A percentile compares a stretch with the other conserved stretches of the same genome.
These are phyloP conservation scores for Limnanthes douglasii DNA, from an alignment of 345 rosid species.

Conservation along the genomic window DNA sequence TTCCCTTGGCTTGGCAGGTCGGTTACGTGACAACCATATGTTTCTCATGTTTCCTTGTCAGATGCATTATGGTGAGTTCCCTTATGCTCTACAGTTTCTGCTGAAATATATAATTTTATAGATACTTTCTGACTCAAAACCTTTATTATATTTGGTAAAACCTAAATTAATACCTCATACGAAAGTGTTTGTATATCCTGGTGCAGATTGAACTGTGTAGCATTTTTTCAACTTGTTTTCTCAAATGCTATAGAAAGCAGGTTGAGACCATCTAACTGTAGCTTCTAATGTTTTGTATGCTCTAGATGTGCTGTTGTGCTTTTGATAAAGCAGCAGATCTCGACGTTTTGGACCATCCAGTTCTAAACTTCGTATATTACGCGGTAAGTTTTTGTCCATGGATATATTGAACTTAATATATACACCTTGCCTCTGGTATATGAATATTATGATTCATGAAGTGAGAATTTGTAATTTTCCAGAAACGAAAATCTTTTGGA, in stretches of 20 bases:
- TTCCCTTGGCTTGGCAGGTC: constrained; percentile 28
- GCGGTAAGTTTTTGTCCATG: constrained; percentile 19
- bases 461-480: neutral
- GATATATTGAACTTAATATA: neutral
- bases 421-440: no score
- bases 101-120: constrained; percentile 4
- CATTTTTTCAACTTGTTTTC: no score
- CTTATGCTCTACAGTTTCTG: no score
- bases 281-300: constrained; percentile 2
- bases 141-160: neutral
- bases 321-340: constrained; percentile 42
- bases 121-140: neutral
- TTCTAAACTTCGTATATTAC: constrained; percentile 53
- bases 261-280: constrained; percentile 9
- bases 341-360: constrained; percentile 54
- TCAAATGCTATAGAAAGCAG: no score
- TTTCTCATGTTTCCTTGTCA: constrained; percentile 61
- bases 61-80: constrained; percentile 54
- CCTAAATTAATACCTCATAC: neutral
- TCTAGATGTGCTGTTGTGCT: constrained; percentile 24
- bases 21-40: constrained; percentile 63
- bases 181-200: no score
- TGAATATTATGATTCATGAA: neutral
- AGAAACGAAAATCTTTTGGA: neutral
- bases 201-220: no score